Evolutionary conservation across 2,329 filamentous ascomycete genomes (phyloP).

Genomic region (Monosporascus sp.): DNA sequence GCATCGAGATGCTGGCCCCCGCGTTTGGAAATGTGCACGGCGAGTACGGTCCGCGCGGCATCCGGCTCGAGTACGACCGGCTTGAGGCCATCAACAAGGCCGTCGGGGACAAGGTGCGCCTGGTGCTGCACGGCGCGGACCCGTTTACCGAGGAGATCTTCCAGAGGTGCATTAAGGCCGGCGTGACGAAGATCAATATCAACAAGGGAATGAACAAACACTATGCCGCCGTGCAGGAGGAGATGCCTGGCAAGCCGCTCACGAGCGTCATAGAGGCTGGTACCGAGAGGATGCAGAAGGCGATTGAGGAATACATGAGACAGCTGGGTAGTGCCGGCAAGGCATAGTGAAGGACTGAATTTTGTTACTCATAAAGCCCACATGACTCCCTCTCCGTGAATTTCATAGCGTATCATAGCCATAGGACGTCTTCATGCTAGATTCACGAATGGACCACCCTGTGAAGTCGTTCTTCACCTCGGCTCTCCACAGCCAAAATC

Average conservation of each 20-base stretch:
- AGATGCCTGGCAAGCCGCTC: constrained; percentile 41
- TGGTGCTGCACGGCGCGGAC: constrained; percentile 45
- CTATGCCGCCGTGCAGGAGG: constrained; percentile 37
- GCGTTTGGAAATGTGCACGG: constrained; percentile 68
- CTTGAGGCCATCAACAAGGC: constrained; percentile 31
- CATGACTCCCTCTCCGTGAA: no score
- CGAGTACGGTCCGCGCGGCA: constrained; percentile 50
- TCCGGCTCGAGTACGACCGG: constrained; percentile 31
- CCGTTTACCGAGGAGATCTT: constrained; percentile 43
- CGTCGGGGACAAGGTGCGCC: constrained; percentile 39
- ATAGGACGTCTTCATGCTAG: no score
- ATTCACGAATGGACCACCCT: no score
- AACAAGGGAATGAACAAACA: constrained; percentile 48
- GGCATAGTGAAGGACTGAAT: constrained; percentile 17
- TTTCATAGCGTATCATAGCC: no score
- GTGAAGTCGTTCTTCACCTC: no score
- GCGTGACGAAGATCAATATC: constrained; percentile 46
- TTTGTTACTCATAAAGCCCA: no score
- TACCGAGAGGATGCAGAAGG: constrained; percentile 41
- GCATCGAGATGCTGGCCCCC: constrained; percentile 63
- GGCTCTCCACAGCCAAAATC: no score
- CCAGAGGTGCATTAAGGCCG: constrained; percentile 36
- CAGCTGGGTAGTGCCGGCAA: constrained; percentile 42
- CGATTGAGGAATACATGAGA: constrained; percentile 42
- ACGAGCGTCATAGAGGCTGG: constrained; percentile 43